A percentile compares a stretch with the other conserved stretches of the same genome.
These are phyloP conservation scores for Globisporangium okanoganense DNA, from an alignment of 352 stramenopile species.

Conservation along the genomic window DNA sequence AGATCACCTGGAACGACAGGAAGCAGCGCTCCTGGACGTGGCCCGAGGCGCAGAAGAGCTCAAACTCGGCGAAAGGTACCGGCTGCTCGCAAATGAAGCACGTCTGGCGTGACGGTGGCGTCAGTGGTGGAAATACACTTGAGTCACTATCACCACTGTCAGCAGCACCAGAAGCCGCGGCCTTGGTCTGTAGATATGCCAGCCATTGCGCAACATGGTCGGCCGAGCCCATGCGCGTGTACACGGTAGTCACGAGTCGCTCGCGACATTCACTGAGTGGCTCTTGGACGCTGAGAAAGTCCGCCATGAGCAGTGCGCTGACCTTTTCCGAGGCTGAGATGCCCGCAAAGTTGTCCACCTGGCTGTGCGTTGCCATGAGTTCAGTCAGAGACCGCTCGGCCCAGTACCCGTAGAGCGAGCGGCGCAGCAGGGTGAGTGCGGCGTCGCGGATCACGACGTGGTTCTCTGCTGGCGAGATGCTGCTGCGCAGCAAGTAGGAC, in stretches of 20 bases:
- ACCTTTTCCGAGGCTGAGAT: conserved; percentile 32
- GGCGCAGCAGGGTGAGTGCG: conserved; percentile 34
- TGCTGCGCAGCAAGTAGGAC: conserved; percentile 52
- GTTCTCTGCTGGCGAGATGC: conserved; percentile 48
- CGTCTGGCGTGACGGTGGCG: conserved; percentile 45
- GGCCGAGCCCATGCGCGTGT: conserved; percentile 46
- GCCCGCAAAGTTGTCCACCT: conserved; percentile 24
- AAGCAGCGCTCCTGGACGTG: conserved; percentile 78
- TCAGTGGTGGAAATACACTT: conserved; percentile 11
- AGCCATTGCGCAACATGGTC: conserved; percentile 44
- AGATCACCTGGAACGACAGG: conserved; percentile 63
- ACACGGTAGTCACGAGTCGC: conserved; percentile 53
- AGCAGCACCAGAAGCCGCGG: neutral
- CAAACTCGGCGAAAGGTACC: conserved; percentile 61
- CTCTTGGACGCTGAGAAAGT: conserved; percentile 69
- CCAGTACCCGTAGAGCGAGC: conserved; percentile 56
- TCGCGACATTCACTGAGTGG: conserved; percentile 29
- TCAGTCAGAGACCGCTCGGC: conserved; percentile 51
- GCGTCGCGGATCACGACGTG: conserved; percentile 36
- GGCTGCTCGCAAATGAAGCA: conserved; percentile 69
- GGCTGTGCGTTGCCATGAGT: conserved; percentile 37
- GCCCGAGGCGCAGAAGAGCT: conserved; percentile 48
- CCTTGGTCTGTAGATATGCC: conserved; percentile 29
- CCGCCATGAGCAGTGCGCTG: conserved; percentile 70
- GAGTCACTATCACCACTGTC: neutral